These are phyloP conservation scores for Uronychia binucleata DNA, from an alignment of 73 alveolate genomes.

Conservation along the genomic window DNA sequence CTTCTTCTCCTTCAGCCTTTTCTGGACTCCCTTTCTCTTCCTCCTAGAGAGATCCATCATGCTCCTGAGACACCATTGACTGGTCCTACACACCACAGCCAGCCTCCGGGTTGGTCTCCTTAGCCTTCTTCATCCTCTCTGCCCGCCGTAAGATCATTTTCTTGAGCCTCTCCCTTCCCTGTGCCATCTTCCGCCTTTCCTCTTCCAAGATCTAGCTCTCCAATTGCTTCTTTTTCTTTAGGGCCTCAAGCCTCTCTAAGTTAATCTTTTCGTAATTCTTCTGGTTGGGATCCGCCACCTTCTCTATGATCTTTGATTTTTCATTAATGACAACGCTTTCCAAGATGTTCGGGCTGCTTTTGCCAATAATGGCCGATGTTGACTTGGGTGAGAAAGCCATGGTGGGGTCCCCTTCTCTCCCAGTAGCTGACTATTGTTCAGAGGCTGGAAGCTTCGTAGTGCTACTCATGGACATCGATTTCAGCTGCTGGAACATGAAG, in stretches of 20 bases:
- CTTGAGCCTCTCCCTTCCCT: slow-evolving; percentile 31
- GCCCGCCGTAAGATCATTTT: slow-evolving; percentile 37
- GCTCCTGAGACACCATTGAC: too few species aligned
- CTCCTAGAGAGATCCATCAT: too few species aligned
- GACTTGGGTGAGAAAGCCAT: background rate
- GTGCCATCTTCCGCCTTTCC: slow-evolving; percentile 23
- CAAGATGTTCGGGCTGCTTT: background rate
- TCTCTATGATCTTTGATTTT: background rate
- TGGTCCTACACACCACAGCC: too few species aligned
- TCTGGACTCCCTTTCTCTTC: slow-evolving; percentile 13
- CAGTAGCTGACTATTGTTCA: background rate
- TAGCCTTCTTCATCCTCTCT: slow-evolving; percentile 22
- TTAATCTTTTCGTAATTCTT: slow-evolving; percentile 20
- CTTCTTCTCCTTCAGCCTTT: slow-evolving; percentile 2
- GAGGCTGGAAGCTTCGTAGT: background rate
- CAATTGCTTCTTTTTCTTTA: slow-evolving; percentile 21
- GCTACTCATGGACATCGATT: background rate
- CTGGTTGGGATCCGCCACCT: background rate
- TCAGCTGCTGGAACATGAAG: background rate
- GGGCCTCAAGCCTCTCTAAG: slow-evolving; percentile 13
- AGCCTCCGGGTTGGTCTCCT: slow-evolving; percentile 13
- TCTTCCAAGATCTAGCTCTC: slow-evolving; percentile 43
- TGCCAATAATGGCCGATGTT: background rate
- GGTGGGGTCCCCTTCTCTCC: background rate
- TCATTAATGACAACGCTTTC: background rate